Base-by-base conservation (phyloP, 495 filamentous ascomycete genomes). In the Pyronema domesticum region DNA sequence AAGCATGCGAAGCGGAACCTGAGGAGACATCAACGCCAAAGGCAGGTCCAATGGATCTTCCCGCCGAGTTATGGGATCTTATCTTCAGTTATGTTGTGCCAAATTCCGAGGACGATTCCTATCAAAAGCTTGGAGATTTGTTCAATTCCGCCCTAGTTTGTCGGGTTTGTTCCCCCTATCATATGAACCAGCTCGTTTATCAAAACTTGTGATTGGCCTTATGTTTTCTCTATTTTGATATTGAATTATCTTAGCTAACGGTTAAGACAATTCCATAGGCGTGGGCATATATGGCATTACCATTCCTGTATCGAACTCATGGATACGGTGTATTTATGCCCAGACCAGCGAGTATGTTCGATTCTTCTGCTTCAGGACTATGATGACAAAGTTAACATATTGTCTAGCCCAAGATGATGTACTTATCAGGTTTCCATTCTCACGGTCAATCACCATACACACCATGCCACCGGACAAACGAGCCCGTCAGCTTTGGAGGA, bases 281-380 rank as follows among this genome's bases (percentile, higher is more conserved):
- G 44, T 64, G 61, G 61, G 54, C 61, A 36, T 60, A 43, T 18
- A 51, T 58, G 15, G 60, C 61, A 6, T 51, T 64, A 14, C 61
- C 60, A 23, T 55, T 60, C 57, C 58, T 64, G 9, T 64, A 64
- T 37, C 46, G 54, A 53, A 64, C 61, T 11, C 61, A 64, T 53
- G 61, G 61, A 18, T 60, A 57, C 34, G 61, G 61, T 3, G 61
- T 64, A 15, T 51, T 64, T 33, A 64, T 64, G 61, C 60, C 61
- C 14, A 57, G 39, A 44, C 54, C 61, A 7, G 54, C 44, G 15
- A 35, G 19, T 43, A 50, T 50, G 33, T 51, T 55, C 52, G 37
- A 6, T 55, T 53, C 23, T 39, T 6, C 9, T 51, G 19, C n/a
- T 10, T 51, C n/a, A 15, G n/a, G 6, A 13, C 6, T 23, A 55